Conservation (phyloP, 495 filamentous ascomycete species). For the Aspergillus funiculosus region DNA sequence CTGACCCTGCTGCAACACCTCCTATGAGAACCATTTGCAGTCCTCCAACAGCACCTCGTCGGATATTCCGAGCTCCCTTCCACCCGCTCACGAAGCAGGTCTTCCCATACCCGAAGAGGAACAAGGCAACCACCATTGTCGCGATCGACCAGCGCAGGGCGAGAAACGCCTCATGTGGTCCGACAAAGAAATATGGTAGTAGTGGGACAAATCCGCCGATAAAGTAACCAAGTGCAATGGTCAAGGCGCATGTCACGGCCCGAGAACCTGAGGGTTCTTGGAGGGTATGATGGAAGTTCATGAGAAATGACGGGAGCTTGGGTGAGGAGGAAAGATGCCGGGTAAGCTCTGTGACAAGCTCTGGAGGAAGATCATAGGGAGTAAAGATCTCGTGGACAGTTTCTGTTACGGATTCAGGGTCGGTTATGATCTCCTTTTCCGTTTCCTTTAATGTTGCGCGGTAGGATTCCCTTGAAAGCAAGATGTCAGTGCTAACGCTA, state of each 20-base stretch:
- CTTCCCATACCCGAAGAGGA: constrained; percentile 69
- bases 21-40: constrained; percentile 63
- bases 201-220: constrained; percentile 67
- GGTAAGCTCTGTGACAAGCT: constrained; percentile 41
- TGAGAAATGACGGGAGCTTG: constrained; percentile 48
- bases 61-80: constrained; percentile 33
- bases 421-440: constrained; percentile 32
- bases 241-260: constrained; percentile 54
- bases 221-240: constrained; percentile 67
- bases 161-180: constrained; percentile 44
- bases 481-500: not conserved
- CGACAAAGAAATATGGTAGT: constrained; percentile 72
- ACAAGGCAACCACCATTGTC: constrained; percentile 63
- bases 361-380: constrained; percentile 48
- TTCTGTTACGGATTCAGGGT: constrained; percentile 31
- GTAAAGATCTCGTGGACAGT: constrained; percentile 48
- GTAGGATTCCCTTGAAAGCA: constrained; percentile 44
- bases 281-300: constrained; percentile 53
- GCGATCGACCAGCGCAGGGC: constrained; percentile 65
- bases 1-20: constrained; percentile 57
- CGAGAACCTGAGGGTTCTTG: constrained; percentile 46
- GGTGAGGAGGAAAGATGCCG: constrained; percentile 44
- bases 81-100: constrained; percentile 48
- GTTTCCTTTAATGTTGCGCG: constrained; percentile 46
- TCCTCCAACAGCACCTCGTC: constrained; percentile 42